phyloP scores from a whole-genome alignment of 768 basidiomycete species.

The Leccinum rimulosum region DNA sequence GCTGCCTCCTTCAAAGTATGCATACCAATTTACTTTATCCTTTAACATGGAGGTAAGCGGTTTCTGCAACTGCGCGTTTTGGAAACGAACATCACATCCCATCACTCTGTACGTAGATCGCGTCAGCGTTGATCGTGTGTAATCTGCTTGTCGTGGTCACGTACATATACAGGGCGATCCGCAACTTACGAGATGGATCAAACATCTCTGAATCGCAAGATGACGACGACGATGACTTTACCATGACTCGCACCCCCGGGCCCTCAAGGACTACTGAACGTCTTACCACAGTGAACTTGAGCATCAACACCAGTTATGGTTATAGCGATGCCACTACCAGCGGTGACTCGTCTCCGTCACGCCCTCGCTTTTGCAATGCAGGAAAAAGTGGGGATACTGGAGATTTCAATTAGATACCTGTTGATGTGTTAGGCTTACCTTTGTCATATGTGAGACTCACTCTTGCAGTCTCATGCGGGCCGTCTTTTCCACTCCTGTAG shows the following conservation, averaged over 20 bases:
- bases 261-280: neutral
- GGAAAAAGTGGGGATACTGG: neutral
- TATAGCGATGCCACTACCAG: neutral
- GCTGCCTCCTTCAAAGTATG: neutral
- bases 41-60: neutral
- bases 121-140: slow-evolving; percentile 7
- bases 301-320: neutral
- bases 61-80: neutral
- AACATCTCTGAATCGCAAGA: neutral
- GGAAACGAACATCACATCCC: neutral
- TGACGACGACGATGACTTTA: slow-evolving; percentile 10
- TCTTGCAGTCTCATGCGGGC: neutral
- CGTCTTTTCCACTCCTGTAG: neutral
- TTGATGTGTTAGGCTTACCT: neutral
- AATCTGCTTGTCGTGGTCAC: slow-evolving; percentile 18
- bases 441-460: neutral
- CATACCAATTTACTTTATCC: neutral
- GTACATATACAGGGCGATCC: slow-evolving; percentile 7
- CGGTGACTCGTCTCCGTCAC: neutral
- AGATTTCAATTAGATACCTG: neutral
- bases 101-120: neutral
- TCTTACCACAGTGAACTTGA: slow-evolving; percentile 12
- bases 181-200: neutral
- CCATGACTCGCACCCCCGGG: neutral
- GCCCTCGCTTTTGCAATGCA: neutral